Evolutionary conservation across 352 stramenopile genomes (phyloP).

Genomic region (Pythium volutum): DNA sequence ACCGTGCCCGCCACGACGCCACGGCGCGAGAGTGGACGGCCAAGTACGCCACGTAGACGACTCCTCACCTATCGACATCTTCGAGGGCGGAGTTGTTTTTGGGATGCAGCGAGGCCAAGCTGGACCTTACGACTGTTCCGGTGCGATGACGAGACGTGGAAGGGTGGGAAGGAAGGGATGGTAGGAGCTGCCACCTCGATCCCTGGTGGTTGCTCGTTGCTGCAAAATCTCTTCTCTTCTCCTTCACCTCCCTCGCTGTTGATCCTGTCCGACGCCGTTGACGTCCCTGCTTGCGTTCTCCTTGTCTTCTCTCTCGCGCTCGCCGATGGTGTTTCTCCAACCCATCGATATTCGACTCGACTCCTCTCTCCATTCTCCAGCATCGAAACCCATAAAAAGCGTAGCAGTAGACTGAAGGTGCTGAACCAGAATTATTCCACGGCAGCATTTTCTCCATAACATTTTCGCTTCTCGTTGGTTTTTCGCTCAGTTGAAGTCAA

Average conservation of each 20-base stretch:
- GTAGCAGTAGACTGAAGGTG: slow-evolving; percentile 31
- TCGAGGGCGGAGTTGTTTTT: slow-evolving; percentile 11
- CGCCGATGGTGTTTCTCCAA: slow-evolving; percentile 9
- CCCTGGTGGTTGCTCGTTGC: neutral
- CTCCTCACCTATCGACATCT: slow-evolving; percentile 2
- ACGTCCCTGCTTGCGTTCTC: neutral
- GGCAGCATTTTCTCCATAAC: slow-evolving; percentile 11
- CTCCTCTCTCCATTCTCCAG: slow-evolving; percentile 13
- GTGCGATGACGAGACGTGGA: neutral
- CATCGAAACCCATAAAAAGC: slow-evolving; percentile 27
- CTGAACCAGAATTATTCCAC: slow-evolving; percentile 21
- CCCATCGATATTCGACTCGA: slow-evolving; percentile 15
- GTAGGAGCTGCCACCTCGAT: neutral
- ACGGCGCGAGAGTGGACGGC: slow-evolving; percentile 97
- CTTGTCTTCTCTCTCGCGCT: slow-evolving; percentile 9
- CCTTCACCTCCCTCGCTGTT: neutral
- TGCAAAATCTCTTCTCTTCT: neutral
- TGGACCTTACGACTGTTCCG: neutral
- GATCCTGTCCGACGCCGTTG: neutral
- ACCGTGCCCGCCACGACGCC: slow-evolving; percentile 92
- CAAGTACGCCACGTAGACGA: slow-evolving; percentile 98
- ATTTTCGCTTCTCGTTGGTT: neutral
- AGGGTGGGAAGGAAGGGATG: neutral
- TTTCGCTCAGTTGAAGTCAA: slow-evolving; percentile 1
- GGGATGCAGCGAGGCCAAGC: neutral